A percentile compares a stretch with the other conserved stretches of the same genome.
phyloP scores from a whole-genome alignment of 768 basidiomycete species.

The Melanogaster broomeanus region DNA sequence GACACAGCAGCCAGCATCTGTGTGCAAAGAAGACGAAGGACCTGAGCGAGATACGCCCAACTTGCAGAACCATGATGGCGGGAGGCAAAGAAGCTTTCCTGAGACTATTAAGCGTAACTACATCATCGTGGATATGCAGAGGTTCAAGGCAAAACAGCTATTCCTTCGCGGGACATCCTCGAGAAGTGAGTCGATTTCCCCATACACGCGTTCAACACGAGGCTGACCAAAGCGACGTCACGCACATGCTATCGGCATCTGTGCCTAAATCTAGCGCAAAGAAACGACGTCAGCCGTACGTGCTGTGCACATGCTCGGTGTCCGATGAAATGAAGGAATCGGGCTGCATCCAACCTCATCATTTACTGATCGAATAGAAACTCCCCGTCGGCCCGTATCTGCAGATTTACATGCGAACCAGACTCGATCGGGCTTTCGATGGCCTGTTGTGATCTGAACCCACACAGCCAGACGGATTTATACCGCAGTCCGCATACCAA shows the following conservation, averaged over 20 bases:
- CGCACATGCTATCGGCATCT: constrained; percentile 13
- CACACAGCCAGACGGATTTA: neutral
- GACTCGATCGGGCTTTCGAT: neutral
- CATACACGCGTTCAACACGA: constrained; percentile 18
- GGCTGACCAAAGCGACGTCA: constrained; percentile 11
- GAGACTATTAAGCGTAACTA: neutral
- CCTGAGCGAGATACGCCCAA: neutral
- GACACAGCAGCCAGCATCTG: neutral
- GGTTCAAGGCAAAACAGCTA: neutral
- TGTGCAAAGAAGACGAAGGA: neutral
- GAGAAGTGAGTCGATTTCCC: constrained; percentile 7
- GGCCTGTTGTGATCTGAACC: neutral
- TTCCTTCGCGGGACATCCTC: constrained; percentile 10
- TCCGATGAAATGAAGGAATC: constrained; percentile 15
- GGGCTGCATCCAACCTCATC: constrained; percentile 1
- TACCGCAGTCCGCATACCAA: constrained; percentile 1
- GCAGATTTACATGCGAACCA: neutral
- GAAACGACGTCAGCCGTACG: constrained; percentile 3
- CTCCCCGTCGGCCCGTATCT: neutral
- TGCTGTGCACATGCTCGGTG: neutral
- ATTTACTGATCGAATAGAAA: neutral
- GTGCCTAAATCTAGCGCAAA: neutral
- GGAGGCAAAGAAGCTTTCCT: neutral
- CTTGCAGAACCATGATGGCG: too few relatives aligned
- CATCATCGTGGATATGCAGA: neutral